phyloP scores from a whole-genome alignment of 2,329 filamentous ascomycete genomes.

The Aspergillus terreus region DNA sequence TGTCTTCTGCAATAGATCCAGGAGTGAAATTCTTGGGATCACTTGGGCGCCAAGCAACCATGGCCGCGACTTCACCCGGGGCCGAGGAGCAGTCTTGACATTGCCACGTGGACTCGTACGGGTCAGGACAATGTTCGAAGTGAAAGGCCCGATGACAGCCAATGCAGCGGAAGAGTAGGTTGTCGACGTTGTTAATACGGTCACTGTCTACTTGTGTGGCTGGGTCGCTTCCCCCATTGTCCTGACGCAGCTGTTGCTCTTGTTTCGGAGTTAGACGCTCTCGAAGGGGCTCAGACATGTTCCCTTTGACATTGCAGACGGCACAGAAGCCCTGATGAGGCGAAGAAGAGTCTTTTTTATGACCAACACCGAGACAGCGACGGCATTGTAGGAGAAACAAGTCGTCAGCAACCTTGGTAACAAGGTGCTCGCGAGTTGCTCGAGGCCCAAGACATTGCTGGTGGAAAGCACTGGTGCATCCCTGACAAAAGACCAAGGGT shows the following conservation, averaged over 20 bases:
- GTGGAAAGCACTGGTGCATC: constrained; percentile 81
- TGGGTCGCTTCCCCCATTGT: constrained; percentile 77
- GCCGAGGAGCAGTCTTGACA: constrained; percentile 72
- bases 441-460: constrained; percentile 75
- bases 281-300: constrained; percentile 72
- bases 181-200: constrained; percentile 70
- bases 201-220: constrained; percentile 59
- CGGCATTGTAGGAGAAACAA: constrained; percentile 87
- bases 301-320: constrained; percentile 62
- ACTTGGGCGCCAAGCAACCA: constrained; percentile 83
- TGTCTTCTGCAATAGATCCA: constrained; percentile 51
- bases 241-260: constrained; percentile 76
- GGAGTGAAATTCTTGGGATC: constrained; percentile 54
- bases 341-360: constrained; percentile 64
- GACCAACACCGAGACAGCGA: constrained; percentile 68
- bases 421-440: constrained; percentile 73
- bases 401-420: constrained; percentile 75
- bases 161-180: constrained; percentile 78
- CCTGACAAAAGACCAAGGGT: constrained; percentile 80
- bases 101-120: constrained; percentile 52
- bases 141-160: constrained; percentile 78
- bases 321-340: constrained; percentile 72
- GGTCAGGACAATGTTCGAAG: constrained; percentile 70
- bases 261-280: constrained; percentile 68
- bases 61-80: constrained; percentile 64